These are phyloP conservation scores for Aspergillus homomorphus DNA, from an alignment of 495 filamentous ascomycete species.

Conservation along the genomic window DNA sequence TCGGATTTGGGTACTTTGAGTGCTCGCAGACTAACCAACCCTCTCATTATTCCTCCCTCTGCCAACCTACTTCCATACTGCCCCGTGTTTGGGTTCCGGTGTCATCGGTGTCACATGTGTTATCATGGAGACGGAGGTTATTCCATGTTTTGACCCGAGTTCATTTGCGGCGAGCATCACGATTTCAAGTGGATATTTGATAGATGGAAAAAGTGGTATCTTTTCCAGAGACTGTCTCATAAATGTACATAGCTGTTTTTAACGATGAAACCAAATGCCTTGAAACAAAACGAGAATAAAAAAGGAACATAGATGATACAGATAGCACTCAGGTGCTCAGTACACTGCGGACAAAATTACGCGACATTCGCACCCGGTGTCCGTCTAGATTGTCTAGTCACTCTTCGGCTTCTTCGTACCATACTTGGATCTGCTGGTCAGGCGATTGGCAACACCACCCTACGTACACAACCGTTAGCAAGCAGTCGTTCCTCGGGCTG, in stretches of 20 bases:
- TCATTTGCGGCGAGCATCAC: too few species aligned
- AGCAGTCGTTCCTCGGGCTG: slow-evolving; percentile 10
- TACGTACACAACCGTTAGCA: slow-evolving; percentile 34
- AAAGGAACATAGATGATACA: not conserved
- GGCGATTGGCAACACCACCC: slow-evolving; percentile 86
- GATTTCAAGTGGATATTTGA: slow-evolving; percentile 4
- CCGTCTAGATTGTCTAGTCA: slow-evolving; percentile 26
- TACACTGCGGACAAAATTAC: slow-evolving; percentile 2
- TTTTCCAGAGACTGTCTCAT: slow-evolving; percentile 8
- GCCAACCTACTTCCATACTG: too few species aligned
- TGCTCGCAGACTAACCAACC: not conserved
- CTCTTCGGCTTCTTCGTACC: slow-evolving; percentile 97
- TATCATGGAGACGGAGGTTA: too few species aligned
- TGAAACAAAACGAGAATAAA: not conserved
- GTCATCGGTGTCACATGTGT: too few species aligned
- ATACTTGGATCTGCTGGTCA: slow-evolving; percentile 88
- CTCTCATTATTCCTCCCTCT: too few species aligned
- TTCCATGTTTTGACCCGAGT: too few species aligned
- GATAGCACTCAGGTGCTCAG: not conserved
- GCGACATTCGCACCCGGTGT: not conserved
- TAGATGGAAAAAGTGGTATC: not conserved
- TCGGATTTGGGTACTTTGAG: too few species aligned
- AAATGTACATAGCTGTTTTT: slow-evolving; percentile 21
- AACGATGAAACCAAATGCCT: slow-evolving; percentile 10
- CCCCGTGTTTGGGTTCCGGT: too few species aligned